Conservation (phyloP, 2,329 filamentous ascomycete genomes). For the Lasiodiplodia hormozganensis region DNA sequence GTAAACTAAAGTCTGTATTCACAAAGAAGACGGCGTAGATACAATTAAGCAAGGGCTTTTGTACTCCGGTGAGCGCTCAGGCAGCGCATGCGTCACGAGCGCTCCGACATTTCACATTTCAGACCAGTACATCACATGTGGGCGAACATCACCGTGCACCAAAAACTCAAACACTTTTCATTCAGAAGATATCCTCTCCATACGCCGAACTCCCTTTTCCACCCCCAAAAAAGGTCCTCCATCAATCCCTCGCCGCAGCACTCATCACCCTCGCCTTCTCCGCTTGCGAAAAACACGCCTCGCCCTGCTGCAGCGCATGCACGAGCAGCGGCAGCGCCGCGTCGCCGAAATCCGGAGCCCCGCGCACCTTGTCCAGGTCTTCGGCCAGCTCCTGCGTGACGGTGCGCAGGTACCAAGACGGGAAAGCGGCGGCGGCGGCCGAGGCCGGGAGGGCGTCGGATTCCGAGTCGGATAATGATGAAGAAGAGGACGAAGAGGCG, state of each 20-base stretch:
- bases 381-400: constrained; percentile 74
- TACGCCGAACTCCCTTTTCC: not conserved
- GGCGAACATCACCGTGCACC: not conserved
- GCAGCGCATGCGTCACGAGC: not conserved
- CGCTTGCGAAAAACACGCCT: constrained; percentile 64
- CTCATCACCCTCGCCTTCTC: constrained; percentile 55
- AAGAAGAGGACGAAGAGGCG: not conserved
- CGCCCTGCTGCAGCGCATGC: constrained; percentile 72
- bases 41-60: not conserved
- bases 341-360: constrained; percentile 73
- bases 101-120: not conserved
- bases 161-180: not conserved
- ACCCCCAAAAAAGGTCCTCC: not conserved
- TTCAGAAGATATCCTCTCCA: fast-evolving
- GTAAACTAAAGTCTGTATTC: not conserved
- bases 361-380: constrained; percentile 74
- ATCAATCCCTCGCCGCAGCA: constrained; percentile 28
- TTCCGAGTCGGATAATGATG: not conserved
- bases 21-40: too few relatives aligned
- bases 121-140: not conserved
- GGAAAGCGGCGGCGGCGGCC: constrained; percentile 52
- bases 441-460: not conserved
- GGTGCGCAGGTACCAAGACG: constrained; percentile 72
- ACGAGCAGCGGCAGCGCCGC: constrained; percentile 70
- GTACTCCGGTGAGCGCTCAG: not conserved